Evolutionary conservation across 2,329 filamentous ascomycete genomes (phyloP), one percentile per base, ranked within the genome.

Genomic region (Fusarium vanettenii): DNA sequence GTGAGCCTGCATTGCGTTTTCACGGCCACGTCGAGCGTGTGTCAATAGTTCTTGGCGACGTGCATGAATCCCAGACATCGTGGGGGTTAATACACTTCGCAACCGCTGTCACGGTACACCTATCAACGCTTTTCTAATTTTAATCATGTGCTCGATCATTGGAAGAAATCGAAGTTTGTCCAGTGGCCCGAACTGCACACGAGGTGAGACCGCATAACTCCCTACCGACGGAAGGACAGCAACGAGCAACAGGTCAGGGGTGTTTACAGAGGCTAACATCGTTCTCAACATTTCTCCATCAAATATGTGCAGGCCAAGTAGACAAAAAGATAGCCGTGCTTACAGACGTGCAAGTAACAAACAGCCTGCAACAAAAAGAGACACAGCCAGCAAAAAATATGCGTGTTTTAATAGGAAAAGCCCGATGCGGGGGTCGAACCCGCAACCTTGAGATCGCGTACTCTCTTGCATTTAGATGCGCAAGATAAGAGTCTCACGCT

Each of bases 401-500:
- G 20, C 43, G 43, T 25, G 22, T 48, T 18, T 48, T 18, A 13
- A 16, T 5, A 20, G 3, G 14, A 14, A 7, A 41, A 83, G 81
- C 80, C 82, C 82, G 79, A 83, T 80, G 82, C 80, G 82, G 82
- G 82, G 82, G 81, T 87, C 86, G 86, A 88, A 89, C 88, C 85
- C 85, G 84, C 86, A 88, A 85, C 86, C 86, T 88, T 87, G 85
- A 88, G 86, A 87, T 87, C 8, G 43, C 22, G 43, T 48, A 48
- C 43, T 48, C 43, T 16, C 13, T 45, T 45, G 13, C 6, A 45
- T 4, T 45, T 25, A 45, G 41, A 25, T 45, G 41, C 41, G 41
- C 41, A 45, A 25, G 43, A 22, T 87, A 87, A 87, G 89, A 91
- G 89, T 90, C 89, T 89, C 86, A 90, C 89, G 89, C 89, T 91